Percentiles rank a stretch among this genome's conserved stretches.
phyloP scores from a whole-genome alignment of 2,329 filamentous ascomycete genomes.

The Paecilomyces niveus region DNA sequence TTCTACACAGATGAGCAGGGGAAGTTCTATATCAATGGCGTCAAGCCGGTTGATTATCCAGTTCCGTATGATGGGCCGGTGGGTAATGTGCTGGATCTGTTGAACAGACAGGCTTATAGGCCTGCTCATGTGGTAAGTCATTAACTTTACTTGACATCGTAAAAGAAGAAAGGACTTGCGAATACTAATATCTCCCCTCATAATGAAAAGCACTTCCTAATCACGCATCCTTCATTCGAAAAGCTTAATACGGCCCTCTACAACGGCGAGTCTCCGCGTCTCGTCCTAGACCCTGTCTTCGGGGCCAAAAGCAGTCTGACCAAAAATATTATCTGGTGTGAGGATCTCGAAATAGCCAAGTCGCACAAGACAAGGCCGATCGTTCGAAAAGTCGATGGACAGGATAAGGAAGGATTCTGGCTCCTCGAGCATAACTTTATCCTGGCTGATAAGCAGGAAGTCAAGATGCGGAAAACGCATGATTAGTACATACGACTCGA shows the following conservation, averaged over 20 bases:
- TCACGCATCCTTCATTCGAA: not conserved
- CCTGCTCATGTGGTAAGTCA: conserved; percentile 14
- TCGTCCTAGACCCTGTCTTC: not conserved
- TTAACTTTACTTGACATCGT: not conserved
- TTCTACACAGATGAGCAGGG: conserved; percentile 15
- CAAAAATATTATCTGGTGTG: conserved; percentile 1
- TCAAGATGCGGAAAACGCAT: not conserved
- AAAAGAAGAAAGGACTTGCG: not conserved
- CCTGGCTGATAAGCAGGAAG: conserved; percentile 1
- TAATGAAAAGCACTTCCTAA: not conserved
- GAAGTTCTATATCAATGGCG: conserved; percentile 16
- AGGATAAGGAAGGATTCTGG: not conserved
- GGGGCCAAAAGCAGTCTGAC: not conserved
- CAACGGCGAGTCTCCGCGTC: not conserved
- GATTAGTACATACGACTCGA: not conserved
- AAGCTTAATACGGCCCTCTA: conserved; percentile 1
- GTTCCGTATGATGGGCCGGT: conserved; percentile 19
- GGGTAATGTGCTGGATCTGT: conserved; percentile 10
- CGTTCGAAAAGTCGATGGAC: not conserved
- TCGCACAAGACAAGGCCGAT: not conserved
- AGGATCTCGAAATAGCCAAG: conserved; percentile 1
- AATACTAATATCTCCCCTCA: not conserved
- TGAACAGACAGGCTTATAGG: conserved; percentile 16
- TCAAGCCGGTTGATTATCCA: conserved; percentile 20
- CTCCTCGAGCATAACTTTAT: conserved; percentile 1